phyloP scores from a whole-genome alignment of 2,329 filamentous ascomycete species.

The Aspergillus ruber region DNA sequence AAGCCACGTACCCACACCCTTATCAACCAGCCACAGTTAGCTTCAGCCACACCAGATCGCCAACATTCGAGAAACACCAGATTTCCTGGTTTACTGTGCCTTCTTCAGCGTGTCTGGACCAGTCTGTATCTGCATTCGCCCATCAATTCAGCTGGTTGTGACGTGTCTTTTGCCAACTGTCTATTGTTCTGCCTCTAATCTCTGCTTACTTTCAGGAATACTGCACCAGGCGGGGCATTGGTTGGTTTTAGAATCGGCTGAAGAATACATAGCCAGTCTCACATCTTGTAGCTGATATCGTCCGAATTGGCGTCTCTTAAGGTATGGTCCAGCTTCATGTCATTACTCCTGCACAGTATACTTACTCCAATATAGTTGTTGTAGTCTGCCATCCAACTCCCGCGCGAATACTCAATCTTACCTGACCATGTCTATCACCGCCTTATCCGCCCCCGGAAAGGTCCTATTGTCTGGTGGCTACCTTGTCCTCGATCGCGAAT shows the following conservation, averaged over 20 bases:
- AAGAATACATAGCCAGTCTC: no score
- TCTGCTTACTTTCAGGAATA: background rate
- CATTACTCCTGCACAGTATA: no score
- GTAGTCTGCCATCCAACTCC: background rate
- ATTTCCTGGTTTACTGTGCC: no score
- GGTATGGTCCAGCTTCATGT: no score
- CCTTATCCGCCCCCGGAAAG: slow-evolving; percentile 90
- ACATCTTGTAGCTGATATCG: no score
- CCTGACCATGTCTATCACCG: slow-evolving; percentile 28
- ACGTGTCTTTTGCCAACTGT: background rate
- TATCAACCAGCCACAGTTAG: background rate
- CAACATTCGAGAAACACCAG: background rate
- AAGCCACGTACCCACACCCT: background rate
- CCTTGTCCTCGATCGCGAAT: slow-evolving; percentile 79
- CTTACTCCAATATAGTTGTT: no score
- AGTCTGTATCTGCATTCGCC: no score
- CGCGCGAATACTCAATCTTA: no score
- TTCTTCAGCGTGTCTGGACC: no score
- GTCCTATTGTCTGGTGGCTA: slow-evolving; percentile 93
- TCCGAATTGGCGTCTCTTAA: no score
- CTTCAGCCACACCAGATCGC: background rate
- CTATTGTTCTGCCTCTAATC: background rate
- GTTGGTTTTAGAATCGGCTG: background rate
- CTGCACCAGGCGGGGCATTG: background rate
- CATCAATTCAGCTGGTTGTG: background rate